Conservation (phyloP, 2,329 filamentous ascomycete species). For the Epichloe festucae region DNA sequence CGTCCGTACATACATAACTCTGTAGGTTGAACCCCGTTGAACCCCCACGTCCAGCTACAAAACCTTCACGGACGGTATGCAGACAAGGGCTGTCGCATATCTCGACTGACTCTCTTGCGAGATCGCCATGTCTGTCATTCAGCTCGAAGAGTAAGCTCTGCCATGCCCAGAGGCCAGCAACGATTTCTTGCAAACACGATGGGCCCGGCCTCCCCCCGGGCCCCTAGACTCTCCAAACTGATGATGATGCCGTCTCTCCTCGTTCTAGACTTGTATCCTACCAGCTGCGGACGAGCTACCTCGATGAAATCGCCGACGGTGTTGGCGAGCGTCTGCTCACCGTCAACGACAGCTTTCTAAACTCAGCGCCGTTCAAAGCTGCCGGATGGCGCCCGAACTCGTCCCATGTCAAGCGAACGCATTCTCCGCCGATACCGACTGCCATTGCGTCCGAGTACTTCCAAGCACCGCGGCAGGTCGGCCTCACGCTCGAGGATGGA, state of each 20-base stretch:
- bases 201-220: not conserved
- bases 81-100: conserved; percentile 2
- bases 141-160: conserved; percentile 23
- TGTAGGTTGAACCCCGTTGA: too few species aligned
- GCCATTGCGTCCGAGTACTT: conserved; percentile 77
- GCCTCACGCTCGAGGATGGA: conserved; percentile 54
- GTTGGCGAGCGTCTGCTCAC: conserved; percentile 76
- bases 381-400: conserved; percentile 68
- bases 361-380: conserved; percentile 69
- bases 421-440: conserved; percentile 76
- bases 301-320: conserved; percentile 68
- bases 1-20: too few species aligned
- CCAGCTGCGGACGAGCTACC: conserved; percentile 68
- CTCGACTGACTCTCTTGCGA: not conserved
- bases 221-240: not conserved
- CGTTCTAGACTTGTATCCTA: conserved; percentile 60
- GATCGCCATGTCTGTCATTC: conserved; percentile 24
- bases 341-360: conserved; percentile 66
- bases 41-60: too few species aligned
- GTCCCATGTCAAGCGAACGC: conserved; percentile 65
- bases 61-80: conserved; percentile 6
- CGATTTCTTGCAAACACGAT: not conserved
- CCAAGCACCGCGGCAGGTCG: conserved; percentile 51
- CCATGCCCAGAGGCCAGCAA: too few species aligned
- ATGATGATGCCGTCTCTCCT: not conserved